Evolutionary conservation across 768 basidiomycete genomes (phyloP).

Genomic region (Candolleomyces aberdarensis): DNA sequence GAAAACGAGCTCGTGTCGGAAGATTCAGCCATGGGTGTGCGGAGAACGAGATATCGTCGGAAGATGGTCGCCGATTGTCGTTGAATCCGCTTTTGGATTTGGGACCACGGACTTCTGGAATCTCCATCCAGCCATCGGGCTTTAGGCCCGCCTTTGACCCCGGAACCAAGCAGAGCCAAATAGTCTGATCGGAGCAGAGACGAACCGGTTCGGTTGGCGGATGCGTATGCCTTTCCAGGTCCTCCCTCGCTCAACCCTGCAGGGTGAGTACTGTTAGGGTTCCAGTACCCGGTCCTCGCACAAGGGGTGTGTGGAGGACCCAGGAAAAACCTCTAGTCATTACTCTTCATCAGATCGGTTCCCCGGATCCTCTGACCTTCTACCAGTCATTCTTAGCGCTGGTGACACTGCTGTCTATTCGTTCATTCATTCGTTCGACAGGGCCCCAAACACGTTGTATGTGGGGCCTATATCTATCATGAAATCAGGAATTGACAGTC

Average conservation of each 20-base stretch:
- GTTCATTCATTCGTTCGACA: not conserved
- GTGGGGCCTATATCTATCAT: not conserved
- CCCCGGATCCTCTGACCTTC: not conserved
- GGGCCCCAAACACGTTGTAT: constrained; percentile 1
- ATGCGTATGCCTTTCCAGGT: not conserved
- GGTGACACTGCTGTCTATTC: not conserved
- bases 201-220: constrained; percentile 3
- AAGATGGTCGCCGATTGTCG: not conserved
- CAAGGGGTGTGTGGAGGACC: not conserved
- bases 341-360: not conserved
- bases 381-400: not conserved
- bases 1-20: constrained; percentile 27
- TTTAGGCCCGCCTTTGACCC: not conserved
- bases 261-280: not conserved
- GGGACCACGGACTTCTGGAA: no score
- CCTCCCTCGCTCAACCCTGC: not conserved
- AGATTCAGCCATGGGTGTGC: not conserved
- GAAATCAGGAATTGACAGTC: not conserved
- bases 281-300: not conserved
- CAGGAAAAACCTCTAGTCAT: not conserved
- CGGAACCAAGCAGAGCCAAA: constrained; percentile 5
- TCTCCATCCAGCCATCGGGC: no score
- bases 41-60: not conserved
- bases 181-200: not conserved
- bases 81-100: no score